phyloP scores from a whole-genome alignment of 1,284 basidiomycete species.

The Melampsora larici-populina region DNA sequence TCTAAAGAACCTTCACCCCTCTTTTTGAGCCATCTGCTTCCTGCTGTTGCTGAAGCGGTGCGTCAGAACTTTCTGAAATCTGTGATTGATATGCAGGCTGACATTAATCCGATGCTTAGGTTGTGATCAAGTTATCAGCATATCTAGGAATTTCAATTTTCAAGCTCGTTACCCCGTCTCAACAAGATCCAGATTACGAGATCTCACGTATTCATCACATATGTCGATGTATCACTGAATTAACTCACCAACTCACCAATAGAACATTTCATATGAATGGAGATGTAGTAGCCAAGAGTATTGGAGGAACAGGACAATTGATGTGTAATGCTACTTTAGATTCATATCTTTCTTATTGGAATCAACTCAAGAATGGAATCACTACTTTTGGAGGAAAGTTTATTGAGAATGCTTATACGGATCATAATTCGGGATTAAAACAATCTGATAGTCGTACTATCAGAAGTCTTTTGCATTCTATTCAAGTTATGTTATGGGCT shows the following conservation, averaged over 20 bases:
- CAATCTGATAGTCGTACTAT: slow-evolving; percentile 26
- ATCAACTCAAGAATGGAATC: slow-evolving; percentile 38
- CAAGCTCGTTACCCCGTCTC: slow-evolving; percentile 34
- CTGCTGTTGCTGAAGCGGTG: slow-evolving; percentile 41
- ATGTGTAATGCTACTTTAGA: slow-evolving; percentile 41
- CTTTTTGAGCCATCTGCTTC: slow-evolving; percentile 36
- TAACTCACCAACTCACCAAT: slow-evolving; percentile 32
- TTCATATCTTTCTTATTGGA: slow-evolving; percentile 43
- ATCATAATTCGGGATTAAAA: not conserved
- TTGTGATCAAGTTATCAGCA: slow-evolving; percentile 40
- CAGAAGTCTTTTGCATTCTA: slow-evolving; percentile 36
- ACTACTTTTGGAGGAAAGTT: slow-evolving; percentile 19
- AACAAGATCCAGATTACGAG: slow-evolving; percentile 30
- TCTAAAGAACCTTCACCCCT: slow-evolving; percentile 42
- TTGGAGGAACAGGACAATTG: slow-evolving; percentile 33
- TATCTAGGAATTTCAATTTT: slow-evolving; percentile 43
- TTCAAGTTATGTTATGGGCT: slow-evolving; percentile 36
- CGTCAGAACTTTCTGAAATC: not conserved
- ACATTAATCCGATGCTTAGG: not conserved
- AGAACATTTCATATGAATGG: slow-evolving; percentile 33
- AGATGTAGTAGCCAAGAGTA: slow-evolving; percentile 19
- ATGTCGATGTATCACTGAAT: slow-evolving; percentile 33
- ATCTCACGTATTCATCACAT: slow-evolving; percentile 42
- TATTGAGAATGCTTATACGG: not conserved
- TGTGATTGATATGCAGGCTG: too few species aligned